Conservation (phyloP, 805 yeast genomes). For the Candida golubevii region DNA sequence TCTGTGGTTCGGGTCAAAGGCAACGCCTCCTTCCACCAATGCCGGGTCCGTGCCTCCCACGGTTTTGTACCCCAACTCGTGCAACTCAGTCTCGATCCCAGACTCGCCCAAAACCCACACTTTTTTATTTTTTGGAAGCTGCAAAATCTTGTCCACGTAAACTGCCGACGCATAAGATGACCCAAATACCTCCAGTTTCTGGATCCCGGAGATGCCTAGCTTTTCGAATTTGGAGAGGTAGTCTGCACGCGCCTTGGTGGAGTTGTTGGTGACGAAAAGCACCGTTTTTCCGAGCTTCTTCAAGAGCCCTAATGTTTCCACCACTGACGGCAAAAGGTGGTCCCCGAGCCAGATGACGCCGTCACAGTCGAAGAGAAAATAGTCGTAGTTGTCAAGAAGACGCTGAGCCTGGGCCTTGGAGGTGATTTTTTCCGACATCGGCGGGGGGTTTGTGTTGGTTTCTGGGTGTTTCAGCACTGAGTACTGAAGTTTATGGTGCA, state of each 20-base stretch:
- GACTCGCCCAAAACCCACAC: constrained; percentile 87
- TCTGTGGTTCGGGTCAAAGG: constrained; percentile 53
- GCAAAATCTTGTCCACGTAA: constrained; percentile 70
- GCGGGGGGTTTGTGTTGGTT: no score
- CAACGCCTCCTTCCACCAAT: constrained; percentile 40
- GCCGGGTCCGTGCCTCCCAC: constrained; percentile 81
- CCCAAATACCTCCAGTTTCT: constrained; percentile 75
- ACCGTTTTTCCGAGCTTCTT: constrained; percentile 56
- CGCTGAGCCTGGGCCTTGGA: constrained; percentile 44
- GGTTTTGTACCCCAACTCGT: constrained; percentile 65
- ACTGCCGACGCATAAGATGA: constrained; percentile 90
- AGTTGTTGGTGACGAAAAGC: constrained; percentile 91
- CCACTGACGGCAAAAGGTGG: constrained; percentile 70
- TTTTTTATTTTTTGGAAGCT: constrained; percentile 70
- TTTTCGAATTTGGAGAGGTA: constrained; percentile 73
- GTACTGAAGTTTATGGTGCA: no score
- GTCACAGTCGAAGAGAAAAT: constrained; percentile 92
- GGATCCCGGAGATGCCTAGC: constrained; percentile 45
- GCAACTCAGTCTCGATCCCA: constrained; percentile 80
- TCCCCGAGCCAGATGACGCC: constrained; percentile 95
- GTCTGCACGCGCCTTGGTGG: constrained; percentile 80
- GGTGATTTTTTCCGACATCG: constrained; percentile 48
- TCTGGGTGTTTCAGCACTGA: no score
- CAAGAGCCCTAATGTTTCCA: constrained; percentile 68
- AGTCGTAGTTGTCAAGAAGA: constrained; percentile 67